Evolutionary conservation across 345 rosid genomes (phyloP).

Genomic region (Passiflora organensis): DNA sequence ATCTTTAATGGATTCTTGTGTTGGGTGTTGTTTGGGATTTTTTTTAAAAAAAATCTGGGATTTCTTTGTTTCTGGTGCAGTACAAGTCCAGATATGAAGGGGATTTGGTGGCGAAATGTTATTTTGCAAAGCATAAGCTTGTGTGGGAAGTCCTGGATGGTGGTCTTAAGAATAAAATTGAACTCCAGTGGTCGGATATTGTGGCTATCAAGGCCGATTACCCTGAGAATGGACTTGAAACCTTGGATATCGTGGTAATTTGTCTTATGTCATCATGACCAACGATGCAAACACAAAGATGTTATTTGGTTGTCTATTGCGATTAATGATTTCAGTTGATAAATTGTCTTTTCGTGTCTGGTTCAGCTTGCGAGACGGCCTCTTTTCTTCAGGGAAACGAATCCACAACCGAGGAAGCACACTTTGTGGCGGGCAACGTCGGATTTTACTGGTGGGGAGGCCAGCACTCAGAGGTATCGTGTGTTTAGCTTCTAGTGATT

Average conservation of each 20-base stretch:
- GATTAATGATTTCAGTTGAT: slow-evolving; percentile 1
- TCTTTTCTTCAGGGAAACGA: slow-evolving; percentile 90
- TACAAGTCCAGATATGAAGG: slow-evolving; percentile 94
- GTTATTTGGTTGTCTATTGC: neutral
- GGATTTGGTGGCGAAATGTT: slow-evolving; percentile 96
- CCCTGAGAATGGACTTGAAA: slow-evolving; percentile 77
- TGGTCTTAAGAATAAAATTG: slow-evolving; percentile 95
- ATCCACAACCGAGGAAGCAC: slow-evolving; percentile 97
- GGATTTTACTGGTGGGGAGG: slow-evolving; percentile 97
- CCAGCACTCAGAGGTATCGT: slow-evolving; percentile 63
- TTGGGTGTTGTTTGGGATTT: neutral
- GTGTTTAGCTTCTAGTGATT: no score
- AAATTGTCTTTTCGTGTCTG: slow-evolving; percentile 5
- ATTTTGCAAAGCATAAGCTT: slow-evolving; percentile 95
- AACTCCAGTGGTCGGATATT: slow-evolving; percentile 98
- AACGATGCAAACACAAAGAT: no score
- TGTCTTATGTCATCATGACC: neutral
- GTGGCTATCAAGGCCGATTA: slow-evolving; percentile 74
- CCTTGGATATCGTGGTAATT: slow-evolving; percentile 74
- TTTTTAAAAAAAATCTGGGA: no score
- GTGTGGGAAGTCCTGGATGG: slow-evolving; percentile 98
- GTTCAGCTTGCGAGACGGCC: slow-evolving; percentile 91
- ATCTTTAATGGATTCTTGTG: no score
- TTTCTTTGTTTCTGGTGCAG: slow-evolving; percentile 40
- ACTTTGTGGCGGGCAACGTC: slow-evolving; percentile 97